Conservation (phyloP, 2,329 filamentous ascomycete genomes). For the Sarocladium brachiariae region DNA sequence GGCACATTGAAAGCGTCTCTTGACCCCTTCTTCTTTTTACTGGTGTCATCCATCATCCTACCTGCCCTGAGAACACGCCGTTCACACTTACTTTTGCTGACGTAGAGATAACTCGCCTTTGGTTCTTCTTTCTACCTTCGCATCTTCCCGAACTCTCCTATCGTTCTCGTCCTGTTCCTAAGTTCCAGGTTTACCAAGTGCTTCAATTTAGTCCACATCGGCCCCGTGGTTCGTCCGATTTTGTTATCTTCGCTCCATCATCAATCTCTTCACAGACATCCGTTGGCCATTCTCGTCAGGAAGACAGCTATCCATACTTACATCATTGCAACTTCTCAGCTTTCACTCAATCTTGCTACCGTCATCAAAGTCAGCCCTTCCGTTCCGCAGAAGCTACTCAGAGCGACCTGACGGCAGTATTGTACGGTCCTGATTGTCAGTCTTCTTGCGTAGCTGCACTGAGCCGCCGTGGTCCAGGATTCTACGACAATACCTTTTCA, state of each 20-base stretch:
- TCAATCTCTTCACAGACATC: neutral
- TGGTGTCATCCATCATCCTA: slow-evolving; percentile 3
- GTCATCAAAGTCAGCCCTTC: neutral
- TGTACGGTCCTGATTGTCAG: no score
- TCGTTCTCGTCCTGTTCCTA: neutral
- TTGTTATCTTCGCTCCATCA: neutral
- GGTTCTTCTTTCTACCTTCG: neutral
- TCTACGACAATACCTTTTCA: no score
- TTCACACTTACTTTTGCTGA: neutral
- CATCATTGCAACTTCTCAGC: no score
- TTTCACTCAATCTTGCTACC: neutral
- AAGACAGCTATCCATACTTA: no score
- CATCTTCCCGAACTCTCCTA: neutral
- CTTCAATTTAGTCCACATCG: neutral
- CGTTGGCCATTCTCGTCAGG: neutral
- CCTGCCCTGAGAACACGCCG: slow-evolving; percentile 1
- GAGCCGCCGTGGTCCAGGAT: neutral
- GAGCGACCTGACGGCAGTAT: no score
- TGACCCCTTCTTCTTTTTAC: neutral
- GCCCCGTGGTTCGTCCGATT: neutral
- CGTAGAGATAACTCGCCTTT: slow-evolving; percentile 8
- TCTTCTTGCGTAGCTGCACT: neutral
- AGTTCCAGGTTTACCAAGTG: neutral
- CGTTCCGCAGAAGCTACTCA: no score
- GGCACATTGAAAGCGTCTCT: neutral